Evolutionary conservation across 176 grass and related monocot species (phyloP), one percentile per base, ranked within the genome.

Genomic region (Alopecurus myosuroides): DNA sequence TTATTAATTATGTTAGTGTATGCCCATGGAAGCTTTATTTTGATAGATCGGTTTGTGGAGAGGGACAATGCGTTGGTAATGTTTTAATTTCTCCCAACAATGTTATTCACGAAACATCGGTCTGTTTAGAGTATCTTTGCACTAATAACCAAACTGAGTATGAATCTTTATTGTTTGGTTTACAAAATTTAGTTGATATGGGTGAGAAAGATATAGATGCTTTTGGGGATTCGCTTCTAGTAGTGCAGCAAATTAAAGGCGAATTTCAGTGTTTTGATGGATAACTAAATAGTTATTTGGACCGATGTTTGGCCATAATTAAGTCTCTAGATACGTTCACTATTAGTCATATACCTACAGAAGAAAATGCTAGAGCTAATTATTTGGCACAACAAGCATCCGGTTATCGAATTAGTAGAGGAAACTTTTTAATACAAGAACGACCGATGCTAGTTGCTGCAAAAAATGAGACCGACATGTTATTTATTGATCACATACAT

Each of bases 91-190:
- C 77, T 11, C 58, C 77, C 22, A 79, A 64, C 0, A 64, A 48
- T 45, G 15, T 63, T 7, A 2, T 6, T 30, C 63, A 62, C 45
- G 55, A 79, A 12, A 63, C 56, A 44, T 79, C 39, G 31, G 57
- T 79, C 42, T 25, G 29, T 3, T 34, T 80, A 14, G 42, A 50
- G 18, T 65, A 65, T 50, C 0, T 0, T 23, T 80, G 42, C 3
- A 81, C 78, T 17, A 81, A 81, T 50, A 81, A 81, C 0, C 61
- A 36, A 4, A 19, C 39, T 9, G 78, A 81, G 1, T 80, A 81
- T 29, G n/a, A n/a, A n/a, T n/a, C n/a, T n/a, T n/a, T n/a, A 0
- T 18, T 77, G 7, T 17, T 39, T 13, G 60, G 60, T 10, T 35
- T 80, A 10, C 41, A 80, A 35, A 50, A 1, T 50, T 66, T 81